phyloP scores from a whole-genome alignment of 768 basidiomycete species.

The Russula sp. region DNA sequence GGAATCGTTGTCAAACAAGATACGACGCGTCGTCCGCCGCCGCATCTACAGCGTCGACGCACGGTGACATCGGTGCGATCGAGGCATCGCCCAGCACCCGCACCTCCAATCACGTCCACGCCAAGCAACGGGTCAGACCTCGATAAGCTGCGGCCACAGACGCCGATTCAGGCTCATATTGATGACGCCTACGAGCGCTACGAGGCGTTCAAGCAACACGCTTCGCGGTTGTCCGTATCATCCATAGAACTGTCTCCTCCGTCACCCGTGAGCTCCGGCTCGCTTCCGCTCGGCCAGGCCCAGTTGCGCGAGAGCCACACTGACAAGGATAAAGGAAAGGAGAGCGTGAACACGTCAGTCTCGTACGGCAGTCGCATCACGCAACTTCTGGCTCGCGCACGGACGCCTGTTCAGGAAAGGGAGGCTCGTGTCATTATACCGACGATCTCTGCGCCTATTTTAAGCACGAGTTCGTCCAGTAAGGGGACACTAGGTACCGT shows the following conservation, averaged over 20 bases:
- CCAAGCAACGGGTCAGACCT: constrained; percentile 28
- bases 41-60: constrained; percentile 13
- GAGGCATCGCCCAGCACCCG: constrained; percentile 47
- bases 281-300: background rate
- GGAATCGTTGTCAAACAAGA: constrained; percentile 73
- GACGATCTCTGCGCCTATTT: constrained; percentile 66
- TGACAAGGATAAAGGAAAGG: constrained; percentile 31
- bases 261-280: constrained; percentile 10
- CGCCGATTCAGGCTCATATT: constrained; percentile 31
- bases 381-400: constrained; percentile 57
- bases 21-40: constrained; percentile 44
- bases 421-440: constrained; percentile 39
- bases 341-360: constrained; percentile 7
- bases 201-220: constrained; percentile 66
- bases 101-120: constrained; percentile 34
- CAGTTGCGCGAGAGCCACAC: constrained; percentile 26
- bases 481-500: constrained; percentile 24
- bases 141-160: background rate
- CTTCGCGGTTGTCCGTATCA: constrained; percentile 53
- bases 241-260: constrained; percentile 42
- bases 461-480: constrained; percentile 41
- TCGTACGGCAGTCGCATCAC: constrained; percentile 29
- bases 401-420: constrained; percentile 45
- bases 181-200: constrained; percentile 91
- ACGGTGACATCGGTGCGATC: constrained; percentile 30